These are phyloP conservation scores for Morella rubra DNA, from an alignment of 306 rosid genomes.

Conservation along the genomic window DNA sequence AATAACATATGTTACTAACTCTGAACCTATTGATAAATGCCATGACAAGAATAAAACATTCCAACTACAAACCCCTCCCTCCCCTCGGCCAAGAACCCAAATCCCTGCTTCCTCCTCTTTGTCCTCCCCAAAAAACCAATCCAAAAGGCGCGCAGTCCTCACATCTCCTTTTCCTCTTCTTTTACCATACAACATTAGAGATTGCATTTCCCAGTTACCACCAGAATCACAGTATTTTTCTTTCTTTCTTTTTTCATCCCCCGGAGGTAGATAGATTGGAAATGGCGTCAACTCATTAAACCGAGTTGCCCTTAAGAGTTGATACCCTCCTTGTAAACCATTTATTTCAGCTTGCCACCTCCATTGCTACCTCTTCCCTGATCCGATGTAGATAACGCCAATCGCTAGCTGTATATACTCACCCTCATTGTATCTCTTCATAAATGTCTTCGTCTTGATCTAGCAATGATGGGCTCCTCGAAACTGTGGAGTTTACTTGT, in stretches of 20 bases:
- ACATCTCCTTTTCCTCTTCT: background rate
- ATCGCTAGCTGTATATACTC: constrained; percentile 1
- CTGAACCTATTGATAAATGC: background rate
- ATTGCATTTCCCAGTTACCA: background rate
- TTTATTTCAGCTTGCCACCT: background rate
- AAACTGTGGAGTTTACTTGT: constrained; percentile 44
- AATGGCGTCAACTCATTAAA: background rate
- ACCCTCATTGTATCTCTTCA: constrained; percentile 48
- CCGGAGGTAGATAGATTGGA: background rate
- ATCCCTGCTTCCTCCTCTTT: background rate
- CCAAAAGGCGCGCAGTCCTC: background rate
- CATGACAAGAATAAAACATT: background rate
- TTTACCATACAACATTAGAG: background rate
- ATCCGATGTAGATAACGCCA: constrained; percentile 7
- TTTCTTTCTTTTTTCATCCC: background rate
- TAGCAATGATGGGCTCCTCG: constrained; percentile 36
- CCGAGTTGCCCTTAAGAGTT: background rate
- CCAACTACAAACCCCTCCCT: background rate
- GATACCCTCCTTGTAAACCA: background rate
- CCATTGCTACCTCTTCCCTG: background rate
- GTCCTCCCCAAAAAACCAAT: background rate
- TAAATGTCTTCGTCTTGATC: constrained; percentile 44
- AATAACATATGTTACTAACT: background rate
- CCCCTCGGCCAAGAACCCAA: background rate
- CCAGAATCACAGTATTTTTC: background rate